phyloP scores from a whole-genome alignment of 805 yeast genomes.

The Candida maesae region DNA sequence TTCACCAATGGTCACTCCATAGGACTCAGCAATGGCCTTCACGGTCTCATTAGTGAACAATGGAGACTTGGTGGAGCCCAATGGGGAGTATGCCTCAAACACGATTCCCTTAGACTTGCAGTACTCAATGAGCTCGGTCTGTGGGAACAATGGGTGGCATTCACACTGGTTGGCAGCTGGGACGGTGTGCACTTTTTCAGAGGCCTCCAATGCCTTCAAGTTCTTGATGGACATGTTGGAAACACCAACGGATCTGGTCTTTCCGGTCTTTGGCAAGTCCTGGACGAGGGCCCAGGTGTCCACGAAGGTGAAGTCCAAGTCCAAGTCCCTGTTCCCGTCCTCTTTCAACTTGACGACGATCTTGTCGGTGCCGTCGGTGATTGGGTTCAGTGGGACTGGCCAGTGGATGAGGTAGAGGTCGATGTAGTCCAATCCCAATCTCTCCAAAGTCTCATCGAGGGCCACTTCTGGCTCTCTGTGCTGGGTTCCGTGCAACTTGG shows the following conservation, averaged over 20 bases:
- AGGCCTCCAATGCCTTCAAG: constrained; percentile 12
- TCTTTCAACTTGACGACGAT: constrained; percentile 9
- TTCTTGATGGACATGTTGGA: constrained; percentile 24
- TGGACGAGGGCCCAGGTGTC: constrained; percentile 14
- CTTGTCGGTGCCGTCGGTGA: background rate
- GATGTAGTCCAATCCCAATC: constrained; percentile 69
- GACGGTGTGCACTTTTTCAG: constrained; percentile 8
- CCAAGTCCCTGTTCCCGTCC: constrained; percentile 42
- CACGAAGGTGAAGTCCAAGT: constrained; percentile 54
- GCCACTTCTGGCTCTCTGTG: constrained; percentile 44
- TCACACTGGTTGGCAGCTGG: constrained; percentile 26
- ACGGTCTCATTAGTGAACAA: constrained; percentile 36
- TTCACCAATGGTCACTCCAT: constrained; percentile 40
- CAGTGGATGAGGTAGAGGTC: constrained; percentile 80
- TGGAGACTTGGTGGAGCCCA: constrained; percentile 19
- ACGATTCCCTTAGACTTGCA: constrained; percentile 15
- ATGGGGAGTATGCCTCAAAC: constrained; percentile 20
- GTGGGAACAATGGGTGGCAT: constrained; percentile 21
- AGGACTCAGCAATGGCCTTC: constrained; percentile 40
- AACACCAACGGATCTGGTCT: constrained; percentile 22
- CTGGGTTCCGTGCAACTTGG: constrained; percentile 58
- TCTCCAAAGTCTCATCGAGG: constrained; percentile 53
- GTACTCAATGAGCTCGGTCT: constrained; percentile 13
- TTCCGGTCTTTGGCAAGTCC: constrained; percentile 14
- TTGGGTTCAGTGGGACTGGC: constrained; percentile 49